Evolutionary conservation across 441 rosid species (phyloP), one percentile per base, ranked within the genome.

Genomic region (Eruca vesicaria): DNA sequence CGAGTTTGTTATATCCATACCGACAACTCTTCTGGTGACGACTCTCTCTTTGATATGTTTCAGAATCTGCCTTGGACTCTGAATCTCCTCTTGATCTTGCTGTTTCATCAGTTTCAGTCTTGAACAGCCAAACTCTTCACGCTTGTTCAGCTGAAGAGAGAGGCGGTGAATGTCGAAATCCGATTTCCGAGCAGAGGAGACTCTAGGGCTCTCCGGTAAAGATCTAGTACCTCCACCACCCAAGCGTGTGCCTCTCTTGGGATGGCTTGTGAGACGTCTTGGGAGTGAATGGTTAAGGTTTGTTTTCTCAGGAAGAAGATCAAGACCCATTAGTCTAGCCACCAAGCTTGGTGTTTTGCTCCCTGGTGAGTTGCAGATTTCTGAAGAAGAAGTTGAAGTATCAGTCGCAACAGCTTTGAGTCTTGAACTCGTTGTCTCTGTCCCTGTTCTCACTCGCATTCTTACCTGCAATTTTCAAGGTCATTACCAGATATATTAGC

Each of bases 271-370:
- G 64, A 55, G 72, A 35, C 68, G 60, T 36, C 55, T 65, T 76
- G 78, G 9, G 16, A 19, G 83, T 2, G 60, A 36, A 4, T 71
- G 79, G 10, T 83, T 65, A 4, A 88, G 76, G 31, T 81, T 69
- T 23, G 31, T 61, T 69, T 62, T 48, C 32, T 86, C 90, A 6
- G 99, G 97, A 55, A 95, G 93, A 67, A 88, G 85, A 56, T 95
- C 98, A 36, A 95, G 95, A 53, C 99, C 99, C 99, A 95, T 93
- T 8, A 95, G 88, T 74, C 97, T 82, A n/a, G 98, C 99, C 2
- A 95, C 96, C 55, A 95, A 78, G 73, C 72, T 92, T 16, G 99
- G 99, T n/a, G 97, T 90, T 82, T 86, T 89, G 79, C 85, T 78
- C 20, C 88, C 87, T 8, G 97, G 89, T 11, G 99, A 91, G 73